phyloP scores from a whole-genome alignment of 371 early-diverging fungal species.

The Mucor indicus region DNA sequence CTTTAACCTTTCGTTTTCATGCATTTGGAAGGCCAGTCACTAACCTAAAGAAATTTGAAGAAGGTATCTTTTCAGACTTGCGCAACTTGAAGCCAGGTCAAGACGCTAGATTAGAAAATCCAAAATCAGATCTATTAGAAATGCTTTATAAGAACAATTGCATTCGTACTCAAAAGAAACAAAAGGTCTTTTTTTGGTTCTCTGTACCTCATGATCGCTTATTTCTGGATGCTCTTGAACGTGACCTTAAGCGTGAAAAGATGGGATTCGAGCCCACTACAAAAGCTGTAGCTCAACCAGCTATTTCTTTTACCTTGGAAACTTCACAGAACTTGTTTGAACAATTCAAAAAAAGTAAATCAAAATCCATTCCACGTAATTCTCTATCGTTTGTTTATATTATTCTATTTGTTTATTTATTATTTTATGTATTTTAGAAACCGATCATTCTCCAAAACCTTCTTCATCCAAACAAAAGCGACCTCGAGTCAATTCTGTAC shows the following conservation, averaged over 20 bases:
- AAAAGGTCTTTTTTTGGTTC: conserved; percentile 99
- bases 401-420: too few species aligned
- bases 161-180: conserved; percentile 99
- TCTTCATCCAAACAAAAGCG: conserved; percentile 22
- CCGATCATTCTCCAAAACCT: background rate
- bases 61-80: conserved; percentile 99
- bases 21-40: conserved; percentile 87
- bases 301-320: conserved; percentile 56
- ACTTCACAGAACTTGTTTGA: conserved; percentile 64
- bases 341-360: conserved; percentile 46
- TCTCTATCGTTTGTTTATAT: too few species aligned
- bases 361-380: too few species aligned
- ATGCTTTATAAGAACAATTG: conserved; percentile 98
- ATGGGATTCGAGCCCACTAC: conserved; percentile 83
- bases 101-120: conserved; percentile 96
- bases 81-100: conserved; percentile 97
- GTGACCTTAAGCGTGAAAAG: conserved; percentile 96
- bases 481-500: conserved; percentile 43
- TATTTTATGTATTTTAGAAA: conserved; percentile 2
- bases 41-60: conserved; percentile 98
- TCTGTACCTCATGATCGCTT: conserved; percentile 97
- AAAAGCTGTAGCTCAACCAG: conserved; percentile 58
- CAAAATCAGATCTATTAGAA: conserved; percentile 95
- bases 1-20: conserved; percentile 93
- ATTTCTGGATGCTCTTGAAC: conserved; percentile 97